Evolutionary conservation across 495 filamentous ascomycete species (phyloP), one percentile per base, ranked within the genome.

Genomic region (Elasticomyces elasticus): DNA sequence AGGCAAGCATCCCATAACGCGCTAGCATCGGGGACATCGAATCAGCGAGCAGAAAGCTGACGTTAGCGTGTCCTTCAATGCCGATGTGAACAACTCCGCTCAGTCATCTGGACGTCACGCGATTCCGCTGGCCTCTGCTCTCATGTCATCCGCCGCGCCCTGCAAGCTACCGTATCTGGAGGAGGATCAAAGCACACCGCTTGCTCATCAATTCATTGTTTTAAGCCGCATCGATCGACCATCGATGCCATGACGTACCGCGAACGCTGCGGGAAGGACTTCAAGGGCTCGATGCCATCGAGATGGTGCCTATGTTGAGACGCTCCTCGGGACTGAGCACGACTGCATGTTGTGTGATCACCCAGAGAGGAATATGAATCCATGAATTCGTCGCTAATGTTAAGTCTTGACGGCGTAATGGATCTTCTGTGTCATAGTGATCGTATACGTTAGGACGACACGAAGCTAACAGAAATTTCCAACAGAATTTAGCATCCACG

Each of bases 311-410:
- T 27, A 30, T 17, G 26, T 17, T 49, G 25, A 33, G 20, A 25
- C 12, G 22, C 49, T 15, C 27, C 49, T 10, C 28, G 30, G 30
- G 6, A 9, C 30, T 23, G 31, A 19, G 3, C 20, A 30, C 49
- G 49, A 49, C 3, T 6, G 15, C 4, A 15, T 20, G 9, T 2
- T 28, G 23, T 53, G 50, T 19, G 50, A 43, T 53, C 10, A 12
- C 50, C 50, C 11, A 10, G 22, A 53, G 33, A 43, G 50, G 50
- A 2, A 53, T 53, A 15, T 27, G 24, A 42, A 45, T 30, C 37
- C 50, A 22, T 10, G 25, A 2, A 5, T 10, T 33, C 25, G 33
- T 33, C 24, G 24, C 45, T 49, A 30, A 28, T 33, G 24, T 19
- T 49, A 28, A 19, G 27, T 28, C 28, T 25, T 28, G 27, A 25